These are phyloP conservation scores for Emericellopsis cladophorae DNA, from an alignment of 2,329 filamentous ascomycete genomes.

Conservation along the genomic window DNA sequence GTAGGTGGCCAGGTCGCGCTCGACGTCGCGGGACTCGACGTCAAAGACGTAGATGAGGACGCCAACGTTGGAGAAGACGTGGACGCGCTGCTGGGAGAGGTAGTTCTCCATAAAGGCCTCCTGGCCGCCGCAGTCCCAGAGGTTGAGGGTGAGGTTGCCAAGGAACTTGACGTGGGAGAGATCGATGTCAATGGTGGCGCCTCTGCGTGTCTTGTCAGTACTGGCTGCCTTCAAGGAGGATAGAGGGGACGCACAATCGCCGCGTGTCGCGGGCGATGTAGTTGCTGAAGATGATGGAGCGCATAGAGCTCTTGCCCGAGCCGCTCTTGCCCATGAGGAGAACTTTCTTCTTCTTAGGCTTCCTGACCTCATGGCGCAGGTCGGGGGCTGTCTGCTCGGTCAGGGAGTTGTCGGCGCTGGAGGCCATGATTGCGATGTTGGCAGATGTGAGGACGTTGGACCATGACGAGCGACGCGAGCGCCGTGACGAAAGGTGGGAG, in stretches of 20 bases:
- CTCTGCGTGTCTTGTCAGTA: constrained; percentile 26
- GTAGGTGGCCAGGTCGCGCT: constrained; percentile 87
- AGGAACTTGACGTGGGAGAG: constrained; percentile 98
- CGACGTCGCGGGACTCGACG: constrained; percentile 89
- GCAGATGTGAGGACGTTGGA: too few relatives aligned
- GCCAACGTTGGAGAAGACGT: constrained; percentile 93
- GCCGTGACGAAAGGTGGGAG: too few relatives aligned
- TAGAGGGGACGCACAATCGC: constrained; percentile 42
- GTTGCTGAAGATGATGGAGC: constrained; percentile 97
- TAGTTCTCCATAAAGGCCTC: constrained; percentile 99
- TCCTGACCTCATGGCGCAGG: constrained; percentile 38
- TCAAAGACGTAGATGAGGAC: constrained; percentile 99
- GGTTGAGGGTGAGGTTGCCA: constrained; percentile 89
- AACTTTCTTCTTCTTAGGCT: constrained; percentile 77
- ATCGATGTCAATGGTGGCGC: constrained; percentile 96
- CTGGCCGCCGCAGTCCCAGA: constrained; percentile 98
- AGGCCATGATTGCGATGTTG: constrained; percentile 12
- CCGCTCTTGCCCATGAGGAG: constrained; percentile 91
- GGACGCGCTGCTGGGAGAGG: constrained; percentile 84
- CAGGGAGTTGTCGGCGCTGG: constrained; percentile 18
- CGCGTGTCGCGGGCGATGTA: constrained; percentile 95
- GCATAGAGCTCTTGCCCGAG: constrained; percentile 96
- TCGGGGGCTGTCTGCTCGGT: constrained; percentile 7
- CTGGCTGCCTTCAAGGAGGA: neutral
- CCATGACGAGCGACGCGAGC: too few relatives aligned